Evolutionary conservation across 176 grass and related monocot species (phyloP), one percentile per base, ranked within the genome.

Genomic region (Eremochloa ophiuroides): DNA sequence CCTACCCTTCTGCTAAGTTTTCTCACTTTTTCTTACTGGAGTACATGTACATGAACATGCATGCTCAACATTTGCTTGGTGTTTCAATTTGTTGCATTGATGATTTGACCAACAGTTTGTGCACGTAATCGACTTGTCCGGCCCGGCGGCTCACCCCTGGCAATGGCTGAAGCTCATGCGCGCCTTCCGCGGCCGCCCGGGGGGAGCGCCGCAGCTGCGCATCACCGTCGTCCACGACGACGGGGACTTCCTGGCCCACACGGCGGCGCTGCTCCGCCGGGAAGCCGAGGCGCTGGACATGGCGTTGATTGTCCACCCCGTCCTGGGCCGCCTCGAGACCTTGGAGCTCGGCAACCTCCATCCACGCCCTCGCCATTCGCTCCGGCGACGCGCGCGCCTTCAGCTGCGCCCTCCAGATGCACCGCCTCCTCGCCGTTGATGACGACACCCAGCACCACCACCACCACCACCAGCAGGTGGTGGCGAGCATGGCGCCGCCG

Each of bases 151-250:
- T 1, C 18, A 81, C 48, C 65, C 78, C 0, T 35, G 41, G 18
- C 78, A 81, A 31, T 81, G 78, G 65, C 43, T 81, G 7, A 26
- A 46, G 26, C 65, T 81, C 8, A 34, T 81, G 9, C 62, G n/a
- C 33, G 46, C 2, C 65, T 28, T 81, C 48, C 65, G 6, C 20
- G 6, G 22, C 33, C 78, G 64, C 22, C 64, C 44, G 6, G 22
- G 28, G 3, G 46, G 64, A 1, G 13, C 47, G 7, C 78, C 65
- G 0, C 22, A 70, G 11, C 78, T 80, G 22, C 20, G 65, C 22
- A 18, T 80, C 63, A 80, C 78, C 28, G 33, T 35, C 4, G 64
- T 70, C 31, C 78, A 80, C 44, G 78, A 80, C 22, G 78, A 80
- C 47, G 6, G 0, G 30, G 46, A 1, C 13, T 68, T 69, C 40